These are phyloP conservation scores for Aegilops longissima DNA, from an alignment of 176 grass and related monocot species.

Conservation along the genomic window DNA sequence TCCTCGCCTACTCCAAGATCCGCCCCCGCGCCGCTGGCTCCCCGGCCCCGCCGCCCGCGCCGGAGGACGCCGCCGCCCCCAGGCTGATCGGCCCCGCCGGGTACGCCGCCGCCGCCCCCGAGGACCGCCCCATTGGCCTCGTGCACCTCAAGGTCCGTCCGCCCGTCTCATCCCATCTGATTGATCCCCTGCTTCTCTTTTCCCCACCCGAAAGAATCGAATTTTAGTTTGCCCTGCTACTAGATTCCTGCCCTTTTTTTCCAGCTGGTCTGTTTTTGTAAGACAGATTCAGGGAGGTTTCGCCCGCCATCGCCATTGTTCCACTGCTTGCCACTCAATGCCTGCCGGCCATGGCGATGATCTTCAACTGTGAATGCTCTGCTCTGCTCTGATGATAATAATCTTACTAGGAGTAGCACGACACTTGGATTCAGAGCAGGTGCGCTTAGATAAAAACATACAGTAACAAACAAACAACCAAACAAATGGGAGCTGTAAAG, in stretches of 20 bases:
- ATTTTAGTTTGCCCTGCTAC: not conserved
- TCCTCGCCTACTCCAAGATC: conserved; percentile 91
- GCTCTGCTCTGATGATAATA: not conserved
- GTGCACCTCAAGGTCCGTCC: conserved; percentile 71
- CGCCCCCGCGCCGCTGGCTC: conserved; percentile 23
- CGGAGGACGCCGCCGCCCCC: conserved; percentile 12
- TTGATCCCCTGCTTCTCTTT: not conserved
- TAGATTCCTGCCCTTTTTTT: not conserved
- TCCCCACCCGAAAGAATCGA: not conserved
- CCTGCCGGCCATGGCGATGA: not conserved
- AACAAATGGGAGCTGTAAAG: conserved; percentile 9
- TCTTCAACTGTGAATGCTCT: not conserved
- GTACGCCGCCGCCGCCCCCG: conserved; percentile 16
- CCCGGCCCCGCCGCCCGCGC: not conserved
- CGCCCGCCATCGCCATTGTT: too few species aligned
- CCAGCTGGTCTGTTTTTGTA: not conserved
- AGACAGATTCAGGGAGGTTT: not conserved
- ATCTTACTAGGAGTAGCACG: not conserved
- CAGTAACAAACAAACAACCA: not conserved
- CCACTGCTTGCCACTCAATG: too few species aligned
- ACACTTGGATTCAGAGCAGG: not conserved
- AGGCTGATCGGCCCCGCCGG: conserved; percentile 56
- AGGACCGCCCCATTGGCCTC: conserved; percentile 50
- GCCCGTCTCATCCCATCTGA: not conserved
- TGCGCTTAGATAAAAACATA: not conserved